A percentile compares a stretch with the other conserved stretches of the same genome.
Evolutionary conservation across 495 filamentous ascomycete species (phyloP).

Genomic region (Lophiotrema nucula): DNA sequence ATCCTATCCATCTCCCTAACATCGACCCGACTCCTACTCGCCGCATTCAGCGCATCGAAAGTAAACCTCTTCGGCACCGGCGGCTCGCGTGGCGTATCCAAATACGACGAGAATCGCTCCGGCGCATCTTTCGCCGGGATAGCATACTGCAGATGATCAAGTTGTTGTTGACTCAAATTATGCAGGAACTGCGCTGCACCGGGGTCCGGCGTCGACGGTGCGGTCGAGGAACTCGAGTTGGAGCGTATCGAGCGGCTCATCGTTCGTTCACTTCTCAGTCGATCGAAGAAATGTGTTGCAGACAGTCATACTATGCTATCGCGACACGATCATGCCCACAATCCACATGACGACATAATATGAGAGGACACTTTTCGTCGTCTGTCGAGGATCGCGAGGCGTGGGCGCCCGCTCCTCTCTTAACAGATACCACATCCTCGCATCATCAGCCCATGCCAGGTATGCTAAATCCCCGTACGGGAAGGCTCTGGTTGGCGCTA

Average conservation of each 20-base stretch:
- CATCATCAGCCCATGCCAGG: no score
- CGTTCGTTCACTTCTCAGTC: no score
- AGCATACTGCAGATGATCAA: constrained; percentile 10
- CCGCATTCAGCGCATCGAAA: constrained; percentile 10
- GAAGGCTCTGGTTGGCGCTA: no score
- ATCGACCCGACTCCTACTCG: not conserved
- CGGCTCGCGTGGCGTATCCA: constrained; percentile 17
- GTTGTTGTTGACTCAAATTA: constrained; percentile 8
- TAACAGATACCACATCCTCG: no score
- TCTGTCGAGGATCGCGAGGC: no score
- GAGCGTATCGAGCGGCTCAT: not conserved
- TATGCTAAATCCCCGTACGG: no score
- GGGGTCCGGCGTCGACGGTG: not conserved
- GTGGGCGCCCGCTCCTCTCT: no score
- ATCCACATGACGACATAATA: no score
- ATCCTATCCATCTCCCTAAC: not conserved
- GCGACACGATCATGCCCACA: no score
- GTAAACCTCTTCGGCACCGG: constrained; percentile 29
- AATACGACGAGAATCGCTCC: constrained; percentile 17
- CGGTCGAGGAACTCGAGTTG: not conserved
- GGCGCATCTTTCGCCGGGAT: constrained; percentile 13
- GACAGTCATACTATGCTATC: not conserved
- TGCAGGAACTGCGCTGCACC: constrained; percentile 14
- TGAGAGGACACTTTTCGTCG: no score
- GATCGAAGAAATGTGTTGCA: not conserved